phyloP scores from a whole-genome alignment of 805 yeast genomes.

The Zygoascus ofunaensis region DNA sequence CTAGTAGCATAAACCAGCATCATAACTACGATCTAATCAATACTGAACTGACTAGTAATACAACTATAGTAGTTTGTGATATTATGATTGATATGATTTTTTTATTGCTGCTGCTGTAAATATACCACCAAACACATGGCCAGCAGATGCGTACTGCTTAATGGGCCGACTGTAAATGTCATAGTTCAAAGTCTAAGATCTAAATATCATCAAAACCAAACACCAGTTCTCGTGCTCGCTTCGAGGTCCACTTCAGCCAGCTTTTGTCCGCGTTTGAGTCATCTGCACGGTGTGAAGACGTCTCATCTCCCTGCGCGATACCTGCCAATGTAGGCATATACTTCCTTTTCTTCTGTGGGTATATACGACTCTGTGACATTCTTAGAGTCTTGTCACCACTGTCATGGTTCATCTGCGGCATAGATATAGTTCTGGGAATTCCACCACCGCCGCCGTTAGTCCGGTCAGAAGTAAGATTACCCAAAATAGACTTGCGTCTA shows the following conservation, averaged over 20 bases:
- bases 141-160: too few species aligned
- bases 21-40: too few species aligned
- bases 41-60: too few species aligned
- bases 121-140: too few species aligned
- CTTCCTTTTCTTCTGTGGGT: background rate
- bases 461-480: conserved; percentile 44
- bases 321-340: background rate
- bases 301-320: conserved; percentile 37
- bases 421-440: background rate
- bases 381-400: background rate
- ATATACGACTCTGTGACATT: background rate
- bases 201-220: conserved; percentile 46
- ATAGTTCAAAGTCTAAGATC: too few species aligned
- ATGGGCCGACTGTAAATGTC: too few species aligned
- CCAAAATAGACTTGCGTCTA: background rate
- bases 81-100: too few species aligned
- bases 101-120: too few species aligned
- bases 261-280: conserved; percentile 10
- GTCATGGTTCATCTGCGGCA: background rate
- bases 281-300: conserved; percentile 21
- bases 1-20: too few species aligned
- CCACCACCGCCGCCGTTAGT: conserved; percentile 30
- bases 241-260: conserved; percentile 27
- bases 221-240: conserved; percentile 37
- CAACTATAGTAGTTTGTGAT: too few species aligned